phyloP scores from a whole-genome alignment of 2,329 filamentous ascomycete genomes.

The Aspergillus tamarii region DNA sequence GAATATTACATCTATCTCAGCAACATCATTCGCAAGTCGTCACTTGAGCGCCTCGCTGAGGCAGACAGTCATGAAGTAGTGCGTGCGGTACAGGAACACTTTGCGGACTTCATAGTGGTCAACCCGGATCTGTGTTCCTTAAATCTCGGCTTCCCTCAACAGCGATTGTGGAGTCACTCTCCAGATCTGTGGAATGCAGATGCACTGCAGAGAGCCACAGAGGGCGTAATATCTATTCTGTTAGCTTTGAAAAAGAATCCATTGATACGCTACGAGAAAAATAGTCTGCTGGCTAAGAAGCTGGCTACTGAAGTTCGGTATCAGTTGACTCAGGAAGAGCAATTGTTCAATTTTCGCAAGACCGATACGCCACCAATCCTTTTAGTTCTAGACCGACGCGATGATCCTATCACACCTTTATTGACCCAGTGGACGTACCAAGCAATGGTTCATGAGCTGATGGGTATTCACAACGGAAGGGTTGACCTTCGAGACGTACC shows the following conservation, averaged over 20 bases:
- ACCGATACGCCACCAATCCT: conserved; percentile 93
- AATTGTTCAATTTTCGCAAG: conserved; percentile 93
- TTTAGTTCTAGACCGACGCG: conserved; percentile 84
- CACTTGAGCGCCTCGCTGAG: conserved; percentile 89
- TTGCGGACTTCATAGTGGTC: conserved; percentile 92
- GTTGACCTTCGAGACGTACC: conserved; percentile 85
- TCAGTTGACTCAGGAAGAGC: conserved; percentile 91
- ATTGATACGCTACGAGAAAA: conserved; percentile 89
- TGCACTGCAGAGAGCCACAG: conserved; percentile 80
- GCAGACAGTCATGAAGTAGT: conserved; percentile 98
- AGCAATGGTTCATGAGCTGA: conserved; percentile 97
- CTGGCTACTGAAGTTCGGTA: conserved; percentile 90
- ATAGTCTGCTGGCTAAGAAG: conserved; percentile 87
- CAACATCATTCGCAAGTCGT: conserved; percentile 96
- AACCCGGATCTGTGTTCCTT: conserved; percentile 92
- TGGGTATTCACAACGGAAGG: conserved; percentile 93
- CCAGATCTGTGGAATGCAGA: conserved; percentile 92
- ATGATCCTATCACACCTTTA: conserved; percentile 91
- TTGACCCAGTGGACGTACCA: conserved; percentile 99
- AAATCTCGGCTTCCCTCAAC: conserved; percentile 70
- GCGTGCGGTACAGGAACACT: conserved; percentile 90
- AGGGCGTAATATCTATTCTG: conserved; percentile 81
- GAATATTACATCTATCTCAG: conserved; percentile 98
- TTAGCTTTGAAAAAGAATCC: conserved; percentile 96
- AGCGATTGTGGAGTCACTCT: conserved; percentile 77